Evolutionary conservation across 495 filamentous ascomycete species (phyloP), one percentile per base, ranked within the genome.

Genomic region (Penicillium desertorum): DNA sequence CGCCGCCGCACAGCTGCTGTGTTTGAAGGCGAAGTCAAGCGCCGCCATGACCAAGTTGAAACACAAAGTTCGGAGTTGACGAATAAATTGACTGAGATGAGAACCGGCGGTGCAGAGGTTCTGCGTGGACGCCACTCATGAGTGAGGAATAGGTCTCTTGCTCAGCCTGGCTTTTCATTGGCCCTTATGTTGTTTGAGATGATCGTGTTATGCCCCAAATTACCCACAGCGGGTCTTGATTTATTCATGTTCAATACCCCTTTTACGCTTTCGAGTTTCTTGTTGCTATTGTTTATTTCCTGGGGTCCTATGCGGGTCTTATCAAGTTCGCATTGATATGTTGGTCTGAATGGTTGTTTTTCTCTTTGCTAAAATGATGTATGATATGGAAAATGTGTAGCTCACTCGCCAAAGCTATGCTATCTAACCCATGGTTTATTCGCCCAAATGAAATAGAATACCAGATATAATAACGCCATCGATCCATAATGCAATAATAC

Each of bases 21-120:
- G 30, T 94, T 93, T 61, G 89, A 95, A 71, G 78, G 78, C 1
- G 86, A 95, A 71, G 71, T 87, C 46, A 77, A 71, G 47, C 71
- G 74, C 41, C 73, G 84, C 22, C 70, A 86, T 59, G 68, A 78
- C 9, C 20, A 64, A 7, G 66, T 78, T 11, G 71, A 76, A 50
- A 62, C 58, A 7, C 69, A 79, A 47, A 66, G 63, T 36, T 51
- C 50, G 11, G 75, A 76, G 10, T 52, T 81, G 10, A 73, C 71
- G 29, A 61, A 53, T 14, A 75, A 80, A 54, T 60, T 79, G 34
- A 61, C 69, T 2, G 75, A 72, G 43, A 79, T 79, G 75, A 71
- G 73, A 51, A 67, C 67, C 5, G 76, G 76, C 23, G 75, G 76
- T 27, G 66, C 68, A 17, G 72, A 75, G 45, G 71, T 79, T 22